A percentile compares a stretch with the other conserved stretches of the same genome.
phyloP scores from a whole-genome alignment of 129 eudicot genomes.

The Artemisia tridentata region DNA sequence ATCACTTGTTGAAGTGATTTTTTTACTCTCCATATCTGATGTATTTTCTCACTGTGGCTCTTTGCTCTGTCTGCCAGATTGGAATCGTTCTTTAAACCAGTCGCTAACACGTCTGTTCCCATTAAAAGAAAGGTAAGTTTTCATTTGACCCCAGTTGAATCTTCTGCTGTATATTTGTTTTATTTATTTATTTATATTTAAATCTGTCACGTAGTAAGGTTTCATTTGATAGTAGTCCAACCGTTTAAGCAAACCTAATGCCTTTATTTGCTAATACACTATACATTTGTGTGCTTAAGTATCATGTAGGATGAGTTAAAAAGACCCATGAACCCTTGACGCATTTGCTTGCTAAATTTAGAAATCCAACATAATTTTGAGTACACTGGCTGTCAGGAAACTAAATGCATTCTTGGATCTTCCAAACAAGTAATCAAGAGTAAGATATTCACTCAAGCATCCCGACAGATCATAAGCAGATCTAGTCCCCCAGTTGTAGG shows the following conservation, averaged over 20 bases:
- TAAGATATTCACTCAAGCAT: conserved; percentile 43
- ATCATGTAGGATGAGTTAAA: neutral
- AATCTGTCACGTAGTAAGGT: neutral
- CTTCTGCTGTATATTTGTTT: conserved; percentile 10
- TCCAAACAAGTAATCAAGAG: conserved; percentile 44
- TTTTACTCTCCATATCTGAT: conserved; percentile 17
- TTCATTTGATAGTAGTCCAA: conserved; percentile 4
- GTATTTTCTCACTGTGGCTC: neutral
- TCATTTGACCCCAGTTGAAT: neutral
- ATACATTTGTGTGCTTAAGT: neutral
- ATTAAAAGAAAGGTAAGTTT: conserved; percentile 70
- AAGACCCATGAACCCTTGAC: conserved; percentile 6
- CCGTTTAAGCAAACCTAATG: neutral
- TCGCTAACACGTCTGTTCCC: conserved; percentile 52
- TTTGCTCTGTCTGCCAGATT: conserved; percentile 46
- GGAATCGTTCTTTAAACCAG: conserved; percentile 90
- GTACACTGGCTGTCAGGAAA: conserved; percentile 61
- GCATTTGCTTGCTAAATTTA: neutral
- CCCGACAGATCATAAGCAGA: conserved; percentile 35
- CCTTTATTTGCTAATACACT: neutral
- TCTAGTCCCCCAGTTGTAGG: conserved; percentile 44
- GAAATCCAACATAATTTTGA: conserved; percentile 33
- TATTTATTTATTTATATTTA: too few relatives aligned
- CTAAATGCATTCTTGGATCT: conserved; percentile 70
- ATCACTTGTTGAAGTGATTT: neutral